Evolutionary conservation across 202 grass and related monocot species (phyloP).

Genomic region (Schoenoplectus triqueter): DNA sequence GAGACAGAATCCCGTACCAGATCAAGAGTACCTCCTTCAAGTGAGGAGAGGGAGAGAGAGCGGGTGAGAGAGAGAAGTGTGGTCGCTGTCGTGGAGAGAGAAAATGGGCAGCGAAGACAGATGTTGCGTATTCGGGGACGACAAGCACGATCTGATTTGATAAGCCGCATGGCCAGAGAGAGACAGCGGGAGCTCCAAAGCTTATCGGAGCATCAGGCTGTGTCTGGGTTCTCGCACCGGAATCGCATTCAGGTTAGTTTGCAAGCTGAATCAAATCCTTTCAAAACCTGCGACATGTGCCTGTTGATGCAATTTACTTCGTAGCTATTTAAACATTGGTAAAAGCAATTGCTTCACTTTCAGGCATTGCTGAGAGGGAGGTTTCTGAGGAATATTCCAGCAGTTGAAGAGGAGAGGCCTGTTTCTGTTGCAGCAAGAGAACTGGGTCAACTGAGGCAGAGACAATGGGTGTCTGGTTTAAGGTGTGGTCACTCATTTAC

Average conservation of each 20-base stretch:
- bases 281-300: too few relatives aligned
- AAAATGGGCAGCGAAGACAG: constrained; percentile 52
- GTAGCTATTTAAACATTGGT: constrained; percentile 15
- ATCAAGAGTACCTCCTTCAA: constrained; percentile 30
- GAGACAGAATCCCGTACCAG: constrained; percentile 31
- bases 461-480: constrained; percentile 62
- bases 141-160: constrained; percentile 73
- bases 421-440: constrained; percentile 78
- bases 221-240: constrained; percentile 66
- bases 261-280: constrained; percentile 5
- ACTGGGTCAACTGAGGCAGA: constrained; percentile 91
- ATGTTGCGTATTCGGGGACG: constrained; percentile 64
- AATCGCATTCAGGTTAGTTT: constrained; percentile 79
- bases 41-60: constrained; percentile 47
- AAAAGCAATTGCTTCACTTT: constrained; percentile 22
- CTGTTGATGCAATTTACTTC: constrained; percentile 16
- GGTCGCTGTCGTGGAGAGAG: constrained; percentile 26
- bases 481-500: constrained; percentile 53
- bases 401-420: constrained; percentile 59
- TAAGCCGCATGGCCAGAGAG: constrained; percentile 73
- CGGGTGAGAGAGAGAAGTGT: constrained; percentile 26
- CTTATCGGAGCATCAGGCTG: constrained; percentile 66
- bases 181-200: constrained; percentile 83
- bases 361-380: constrained; percentile 91
- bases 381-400: constrained; percentile 73